A percentile compares a stretch with the other conserved stretches of the same genome.
Evolutionary conservation across 495 filamentous ascomycete species (phyloP).

Genomic region (Penicillium chermesinum): DNA sequence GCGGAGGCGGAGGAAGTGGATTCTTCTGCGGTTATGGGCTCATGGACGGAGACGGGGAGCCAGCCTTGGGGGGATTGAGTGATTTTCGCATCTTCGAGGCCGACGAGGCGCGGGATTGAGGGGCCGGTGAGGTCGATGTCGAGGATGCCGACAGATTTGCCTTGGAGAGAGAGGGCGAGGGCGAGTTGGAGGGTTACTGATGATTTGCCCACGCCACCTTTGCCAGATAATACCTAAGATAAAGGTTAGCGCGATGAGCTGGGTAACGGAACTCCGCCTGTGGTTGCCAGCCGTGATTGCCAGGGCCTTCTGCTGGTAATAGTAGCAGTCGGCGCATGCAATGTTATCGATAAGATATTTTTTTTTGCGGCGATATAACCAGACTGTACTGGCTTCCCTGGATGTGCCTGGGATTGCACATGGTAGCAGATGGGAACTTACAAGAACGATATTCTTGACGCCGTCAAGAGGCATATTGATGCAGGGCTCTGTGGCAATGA

Average conservation of each 20-base stretch:
- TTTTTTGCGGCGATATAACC: background rate
- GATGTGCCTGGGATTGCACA: no score
- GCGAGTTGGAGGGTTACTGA: conserved; percentile 94
- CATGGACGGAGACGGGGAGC: conserved; percentile 80
- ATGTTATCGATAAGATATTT: conserved; percentile 45
- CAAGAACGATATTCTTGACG: conserved; percentile 50
- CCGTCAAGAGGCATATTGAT: conserved; percentile 44
- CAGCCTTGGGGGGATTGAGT: conserved; percentile 84
- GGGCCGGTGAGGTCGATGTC: conserved; percentile 96
- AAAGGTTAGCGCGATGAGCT: background rate
- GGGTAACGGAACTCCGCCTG: no score
- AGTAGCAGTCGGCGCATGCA: background rate
- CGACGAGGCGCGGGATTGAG: conserved; percentile 90
- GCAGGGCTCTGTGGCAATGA: background rate
- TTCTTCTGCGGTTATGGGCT: conserved; percentile 21
- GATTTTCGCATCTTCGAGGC: conserved; percentile 81
- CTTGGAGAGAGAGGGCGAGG: conserved; percentile 76
- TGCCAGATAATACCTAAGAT: conserved; percentile 75
- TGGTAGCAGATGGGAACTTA: conserved; percentile 17
- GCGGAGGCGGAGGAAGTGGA: conserved; percentile 9
- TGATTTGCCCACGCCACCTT: conserved; percentile 97
- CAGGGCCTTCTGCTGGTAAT: no score
- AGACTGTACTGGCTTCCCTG: no score
- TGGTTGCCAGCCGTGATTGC: no score
- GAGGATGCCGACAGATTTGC: conserved; percentile 86